A percentile compares a stretch with the other conserved stretches of the same genome.
These are phyloP conservation scores for Actinidia polygama DNA, from an alignment of 179 eudicot species.

Conservation along the genomic window DNA sequence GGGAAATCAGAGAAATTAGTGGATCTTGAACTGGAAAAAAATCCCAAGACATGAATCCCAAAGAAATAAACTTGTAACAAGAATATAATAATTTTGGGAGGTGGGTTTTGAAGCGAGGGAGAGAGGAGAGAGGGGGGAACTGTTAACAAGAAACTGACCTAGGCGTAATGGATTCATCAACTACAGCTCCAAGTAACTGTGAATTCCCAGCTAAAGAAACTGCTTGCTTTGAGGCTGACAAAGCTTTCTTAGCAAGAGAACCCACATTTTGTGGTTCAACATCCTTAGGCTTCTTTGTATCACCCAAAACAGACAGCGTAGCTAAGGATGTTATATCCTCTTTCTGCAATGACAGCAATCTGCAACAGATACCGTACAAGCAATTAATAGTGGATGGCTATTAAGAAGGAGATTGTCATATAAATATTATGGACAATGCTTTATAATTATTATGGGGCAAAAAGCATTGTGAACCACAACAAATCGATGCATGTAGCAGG, in stretches of 20 bases:
- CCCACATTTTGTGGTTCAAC: conserved; percentile 49
- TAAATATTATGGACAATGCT: neutral
- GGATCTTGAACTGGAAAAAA: conserved; percentile 36
- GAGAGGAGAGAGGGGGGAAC: neutral
- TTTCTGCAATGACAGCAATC: conserved; percentile 48
- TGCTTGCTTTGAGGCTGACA: conserved; percentile 79
- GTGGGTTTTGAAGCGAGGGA: no score
- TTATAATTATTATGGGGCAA: neutral
- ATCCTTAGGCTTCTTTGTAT: conserved; percentile 30
- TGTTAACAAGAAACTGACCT: conserved; percentile 41
- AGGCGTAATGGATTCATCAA: conserved; percentile 38
- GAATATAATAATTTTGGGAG: neutral
- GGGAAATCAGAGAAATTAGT: conserved; percentile 28
- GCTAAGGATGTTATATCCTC: conserved; percentile 34
- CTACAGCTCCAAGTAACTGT: conserved; percentile 36
- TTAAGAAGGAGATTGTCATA: neutral
- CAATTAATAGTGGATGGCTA: conserved; percentile 16
- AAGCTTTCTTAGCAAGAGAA: conserved; percentile 84
- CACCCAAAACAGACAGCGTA: conserved; percentile 31
- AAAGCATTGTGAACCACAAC: neutral
- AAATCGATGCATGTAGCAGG: neutral
- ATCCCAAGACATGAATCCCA: conserved; percentile 7
- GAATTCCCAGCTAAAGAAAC: conserved; percentile 52
- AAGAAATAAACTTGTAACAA: neutral
- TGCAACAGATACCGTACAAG: conserved; percentile 30